Evolutionary conservation across 306 rosid species (phyloP), one percentile per base, ranked within the genome.

Genomic region (Hippophae gyantsensis): DNA sequence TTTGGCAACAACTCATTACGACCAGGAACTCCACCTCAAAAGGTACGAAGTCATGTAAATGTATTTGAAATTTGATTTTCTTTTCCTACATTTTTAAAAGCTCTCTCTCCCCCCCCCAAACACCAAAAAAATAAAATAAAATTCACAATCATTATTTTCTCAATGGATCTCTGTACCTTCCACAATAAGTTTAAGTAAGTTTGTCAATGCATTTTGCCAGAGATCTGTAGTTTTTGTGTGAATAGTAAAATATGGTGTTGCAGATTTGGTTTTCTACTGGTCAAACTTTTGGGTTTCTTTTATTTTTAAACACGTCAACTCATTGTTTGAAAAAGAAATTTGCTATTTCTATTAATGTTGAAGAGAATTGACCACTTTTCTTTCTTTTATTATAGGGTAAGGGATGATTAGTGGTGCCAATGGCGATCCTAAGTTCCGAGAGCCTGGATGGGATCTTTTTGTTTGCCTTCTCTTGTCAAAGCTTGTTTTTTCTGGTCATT

Each of bases 1-100:
- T 26, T 72, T 27, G 72, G 71, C 55, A 69, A 63, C 72, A 72
- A 66, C 73, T 32, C 58, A 58, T 26, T 62, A 62, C 72, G 82
- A 62, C 82, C 82, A 12, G 82, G 82, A 69, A 77, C 82, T 69
- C 82, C 82, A 42, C 82, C 82, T 61, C 79, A 77, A 53, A 77
- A 77, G 82, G 82, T 77, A 66, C 23, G 2, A 54, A 63, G 8
- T 27, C 32, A 25, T 45, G 32, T 14, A 40, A 32, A 41, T 42
- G 52, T 42, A 43, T 7, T 11, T 10, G 9, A 51, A 14, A 41
- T 3, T 38, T 6, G 1, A 44, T 53, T 10, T 32, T 32, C 38
- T 2, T 32, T 32, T 32, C 38, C 38, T 32, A 2, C 2, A 32
- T 32, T 32, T 32, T 32, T 32, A 18, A 18, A 18, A 18, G 23